Base-by-base conservation (phyloP, 768 basidiomycete genomes). In the Leccinum barrowsii region DNA sequence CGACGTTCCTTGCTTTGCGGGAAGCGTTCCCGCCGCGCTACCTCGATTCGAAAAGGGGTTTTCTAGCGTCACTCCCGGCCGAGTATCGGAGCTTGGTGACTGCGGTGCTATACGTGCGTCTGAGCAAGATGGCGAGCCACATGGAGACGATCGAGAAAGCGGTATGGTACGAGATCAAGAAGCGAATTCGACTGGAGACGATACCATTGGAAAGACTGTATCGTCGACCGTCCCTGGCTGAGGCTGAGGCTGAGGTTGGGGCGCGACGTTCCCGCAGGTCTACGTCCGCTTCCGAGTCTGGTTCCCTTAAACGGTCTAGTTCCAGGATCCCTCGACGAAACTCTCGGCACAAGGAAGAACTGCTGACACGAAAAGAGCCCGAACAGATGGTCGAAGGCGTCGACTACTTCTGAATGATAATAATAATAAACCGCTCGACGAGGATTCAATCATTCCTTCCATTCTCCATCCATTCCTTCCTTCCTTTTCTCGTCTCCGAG, bases 131-230 rank as follows among this genome's bases (percentile, higher is more conserved):
- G 72, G 72, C 73, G 6, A 37, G 30, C 32, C 66, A 72, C 17
- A 81, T 82, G 80, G 67, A 74, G 4, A 37, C 55, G 21, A 70
- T 83, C 35, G 75, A 81, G 50, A 56, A 57, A 11, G 66, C 67
- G 2, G 69, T 81, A 8, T 59, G 49, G 56, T 40, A 56, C 24
- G 78, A 81, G 59, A 59, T 80, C 5, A 60, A 58, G 34, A 62
- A 66, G 37, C 76, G 77, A 24, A 66, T 76, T 28, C 65, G 57
- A 15, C 52, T 69, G 54, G 66, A 70, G 55, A 59, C 54, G 47
- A 54, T 58, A 49, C 68, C 69, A 17, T 40, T 68, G 40, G 62
- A 65, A 22, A 4, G 8, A 2, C 52, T 71, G 15, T 68, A 68
- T 49, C 50, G 63, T 19, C 67, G 63, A 8, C 55, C 63, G 0